Conservation (phyloP, 176 grass and related monocot genomes). For the Rhipidocladum racemiflorum region DNA sequence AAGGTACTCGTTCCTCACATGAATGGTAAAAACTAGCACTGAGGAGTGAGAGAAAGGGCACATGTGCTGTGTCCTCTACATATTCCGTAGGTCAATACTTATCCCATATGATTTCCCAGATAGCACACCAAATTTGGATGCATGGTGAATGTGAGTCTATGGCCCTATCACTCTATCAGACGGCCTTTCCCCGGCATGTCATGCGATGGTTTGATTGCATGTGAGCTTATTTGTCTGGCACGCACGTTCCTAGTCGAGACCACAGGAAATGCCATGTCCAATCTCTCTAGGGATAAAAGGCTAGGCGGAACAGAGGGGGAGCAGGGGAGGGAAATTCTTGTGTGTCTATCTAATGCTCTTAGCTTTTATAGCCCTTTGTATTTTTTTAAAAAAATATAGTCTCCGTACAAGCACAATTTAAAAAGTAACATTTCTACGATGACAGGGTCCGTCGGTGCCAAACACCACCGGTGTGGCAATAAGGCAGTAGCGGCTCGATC, state of each 20-base stretch:
- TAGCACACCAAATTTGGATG: not conserved
- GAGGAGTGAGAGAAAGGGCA: no score
- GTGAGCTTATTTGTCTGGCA: slow-evolving; percentile 38
- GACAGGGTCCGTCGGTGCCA: no score
- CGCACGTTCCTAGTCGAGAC: slow-evolving; percentile 32
- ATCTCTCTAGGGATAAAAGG: slow-evolving; percentile 1
- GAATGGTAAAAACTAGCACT: no score
- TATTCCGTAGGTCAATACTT: not conserved
- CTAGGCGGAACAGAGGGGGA: not conserved
- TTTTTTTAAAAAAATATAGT: no score
- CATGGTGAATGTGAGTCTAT: not conserved
- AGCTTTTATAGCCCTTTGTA: no score
- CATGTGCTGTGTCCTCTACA: slow-evolving; percentile 32
- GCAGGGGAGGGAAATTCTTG: not conserved
- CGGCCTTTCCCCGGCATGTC: slow-evolving; percentile 18
- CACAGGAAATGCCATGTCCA: not conserved
- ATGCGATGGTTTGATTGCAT: slow-evolving; percentile 22
- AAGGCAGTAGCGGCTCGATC: no score
- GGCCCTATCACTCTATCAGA: not conserved
- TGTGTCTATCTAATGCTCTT: not conserved
- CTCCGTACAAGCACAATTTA: no score
- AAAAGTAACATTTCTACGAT: no score
- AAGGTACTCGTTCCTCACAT: no score
- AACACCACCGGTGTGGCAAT: no score
- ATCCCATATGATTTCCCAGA: not conserved